Evolutionary conservation across 768 basidiomycete genomes (phyloP), one percentile per base, ranked within the genome.

Genomic region (Suillus alpinus): DNA sequence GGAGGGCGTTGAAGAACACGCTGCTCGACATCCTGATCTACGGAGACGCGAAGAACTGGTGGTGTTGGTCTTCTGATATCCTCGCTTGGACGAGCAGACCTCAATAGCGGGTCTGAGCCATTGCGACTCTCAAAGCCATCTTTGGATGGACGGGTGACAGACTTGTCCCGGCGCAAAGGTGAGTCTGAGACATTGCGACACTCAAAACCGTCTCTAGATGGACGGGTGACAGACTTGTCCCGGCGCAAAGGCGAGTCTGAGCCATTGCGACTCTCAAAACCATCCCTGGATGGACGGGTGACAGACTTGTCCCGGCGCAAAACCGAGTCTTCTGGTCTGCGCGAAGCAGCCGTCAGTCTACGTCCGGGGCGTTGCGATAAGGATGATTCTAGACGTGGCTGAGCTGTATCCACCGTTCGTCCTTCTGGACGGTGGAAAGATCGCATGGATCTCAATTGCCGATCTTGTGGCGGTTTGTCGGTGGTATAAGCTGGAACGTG

Each of bases 401-500:
- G 74, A 23, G 69, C 68, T n/a, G 70, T 59, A 41, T 81, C 80
- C 1, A 67, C 58, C 16, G 73, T 61, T 37, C 75, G 71, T 50
- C 72, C 67, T 50, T 79, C 73, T 10, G 78, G 70, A 37, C 80
- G 83, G 66, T 85, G 87, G 76, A 91, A 87, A 8, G 89, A 90
- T 18, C 85, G 81, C 79, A 75, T 76, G 23, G 80, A 73, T 20
- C 81, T 81, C 32, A 89, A 64, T 3, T 71, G 49, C 57, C 63
- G 66, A 14, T 70, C 68, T 36, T 68, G 71, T 9, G 69, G 47
- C 43, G 65, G 23, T 9, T 47, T 40, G 20, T 70, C 59, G 47
- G 70, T 62, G 56, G 66, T 59, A 32, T 71, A 68, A 29, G 66
- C 39, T 7, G 62, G 50, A 58, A 58, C 65, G 32, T 68, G 71